Conservation (phyloP, 495 filamentous ascomycete species). For the Neurospora hispaniola region DNA sequence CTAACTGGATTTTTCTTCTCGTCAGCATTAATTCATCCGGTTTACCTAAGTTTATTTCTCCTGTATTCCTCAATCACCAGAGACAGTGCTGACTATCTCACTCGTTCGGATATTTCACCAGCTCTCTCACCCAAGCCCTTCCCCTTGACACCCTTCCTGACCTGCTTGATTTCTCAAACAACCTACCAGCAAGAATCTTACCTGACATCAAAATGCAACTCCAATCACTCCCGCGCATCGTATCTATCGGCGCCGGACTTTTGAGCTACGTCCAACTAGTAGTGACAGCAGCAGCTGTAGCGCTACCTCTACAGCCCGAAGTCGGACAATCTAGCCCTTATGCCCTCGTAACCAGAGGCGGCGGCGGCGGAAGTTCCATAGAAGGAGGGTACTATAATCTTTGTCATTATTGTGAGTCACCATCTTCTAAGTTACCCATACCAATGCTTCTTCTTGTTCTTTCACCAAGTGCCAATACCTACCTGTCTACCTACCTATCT, state of each 20-base stretch:
- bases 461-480: background rate
- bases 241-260: background rate
- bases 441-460: background rate
- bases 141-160: background rate
- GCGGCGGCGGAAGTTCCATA: background rate
- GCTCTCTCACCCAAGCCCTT: background rate
- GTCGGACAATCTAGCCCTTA: background rate
- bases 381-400: background rate
- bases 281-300: background rate
- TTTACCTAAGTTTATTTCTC: background rate
- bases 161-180: background rate
- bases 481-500: background rate
- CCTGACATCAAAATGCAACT: background rate
- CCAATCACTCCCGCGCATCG: background rate
- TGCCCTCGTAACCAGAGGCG: background rate
- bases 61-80: background rate
- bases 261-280: background rate
- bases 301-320: background rate
- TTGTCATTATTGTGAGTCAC: background rate
- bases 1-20: background rate
- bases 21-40: background rate
- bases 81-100: background rate
- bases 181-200: background rate
- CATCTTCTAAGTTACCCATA: background rate
- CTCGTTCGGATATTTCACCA: background rate